Base-by-base conservation (phyloP, 345 rosid genomes). In the Ceriops decandra region DNA sequence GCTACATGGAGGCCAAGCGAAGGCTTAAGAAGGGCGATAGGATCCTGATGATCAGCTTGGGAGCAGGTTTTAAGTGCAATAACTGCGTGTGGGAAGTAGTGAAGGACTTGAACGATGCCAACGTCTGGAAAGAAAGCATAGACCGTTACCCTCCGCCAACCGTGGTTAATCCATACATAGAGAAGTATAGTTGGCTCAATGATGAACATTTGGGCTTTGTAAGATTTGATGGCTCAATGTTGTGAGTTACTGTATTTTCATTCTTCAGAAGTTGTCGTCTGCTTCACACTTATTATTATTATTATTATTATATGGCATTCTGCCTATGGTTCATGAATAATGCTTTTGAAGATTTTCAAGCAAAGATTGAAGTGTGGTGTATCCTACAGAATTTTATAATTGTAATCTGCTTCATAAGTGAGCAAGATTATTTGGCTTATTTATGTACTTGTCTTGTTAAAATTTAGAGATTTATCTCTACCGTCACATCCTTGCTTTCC, bases 21-120 rank as follows among this genome's bases (percentile, higher is more conserved):
- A 70, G 79, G 74, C 74, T 75, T 4, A 75, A 75, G 62, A 69
- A 64, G 11, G 78, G 74, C 0, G 52, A 75, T 28, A 65, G 71
- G 35, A 69, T 75, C 30, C 54, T 75, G 19, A 75, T 75, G 79
- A 65, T 70, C 28, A 66, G 79, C 49, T 59, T 75, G 13, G 79
- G 79, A 21, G 79, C 74, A 6, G 79, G 79, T 8, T 75, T 75
- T n/a, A 70, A 70, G 74, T 75, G 79, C 67, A 75, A 75, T 35
- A 70, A 61, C 49, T 75, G 79, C 42, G 74, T 70, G 7, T 75
- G 74, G 74, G 74, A 70, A 30, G 74, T 70, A 17, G 53, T 46
- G 66, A 70, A 42, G 28, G 64, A 75, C 35, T 19, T 75, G 74
- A 38, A 61, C 3, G 67, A 65, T 60, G 52, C 15, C 20, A 75